phyloP scores from a whole-genome alignment of 2,329 filamentous ascomycete species.

The Fusarium pininemorale region DNA sequence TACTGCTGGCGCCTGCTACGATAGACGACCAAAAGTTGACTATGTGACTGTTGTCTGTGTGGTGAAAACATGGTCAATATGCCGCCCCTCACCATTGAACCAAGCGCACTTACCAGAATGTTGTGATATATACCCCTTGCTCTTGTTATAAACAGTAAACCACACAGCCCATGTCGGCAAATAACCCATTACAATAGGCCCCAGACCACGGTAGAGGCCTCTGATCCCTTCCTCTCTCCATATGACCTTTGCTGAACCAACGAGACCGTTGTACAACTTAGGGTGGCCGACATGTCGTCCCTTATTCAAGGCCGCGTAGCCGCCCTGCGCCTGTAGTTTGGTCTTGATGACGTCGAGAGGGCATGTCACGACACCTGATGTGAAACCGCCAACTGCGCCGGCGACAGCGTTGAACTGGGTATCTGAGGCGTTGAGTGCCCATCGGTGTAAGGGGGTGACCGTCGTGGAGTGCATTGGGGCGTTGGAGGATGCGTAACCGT shows the following conservation, averaged over 20 bases:
- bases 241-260: conserved; percentile 87
- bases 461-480: conserved; percentile 46
- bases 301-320: conserved; percentile 68
- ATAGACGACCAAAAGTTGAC: conserved; percentile 91
- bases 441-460: conserved; percentile 62
- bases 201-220: conserved; percentile 92
- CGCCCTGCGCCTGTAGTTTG: conserved; percentile 94
- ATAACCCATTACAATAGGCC: conserved; percentile 94
- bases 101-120: conserved; percentile 63
- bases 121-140: conserved; percentile 77
- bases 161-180: conserved; percentile 98
- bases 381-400: conserved; percentile 89
- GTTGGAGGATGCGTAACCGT: conserved; percentile 47
- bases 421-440: conserved; percentile 65
- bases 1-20: conserved; percentile 90
- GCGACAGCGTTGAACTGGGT: conserved; percentile 82
- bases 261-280: conserved; percentile 82
- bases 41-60: conserved; percentile 75
- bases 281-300: conserved; percentile 59
- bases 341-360: conserved; percentile 99
- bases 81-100: not conserved
- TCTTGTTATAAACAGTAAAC: conserved; percentile 94
- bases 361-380: conserved; percentile 93
- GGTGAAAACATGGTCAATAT: conserved; percentile 21
- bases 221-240: conserved; percentile 87